phyloP scores from a whole-genome alignment of 352 stramenopile genomes.

The Pythium aristosporum region DNA sequence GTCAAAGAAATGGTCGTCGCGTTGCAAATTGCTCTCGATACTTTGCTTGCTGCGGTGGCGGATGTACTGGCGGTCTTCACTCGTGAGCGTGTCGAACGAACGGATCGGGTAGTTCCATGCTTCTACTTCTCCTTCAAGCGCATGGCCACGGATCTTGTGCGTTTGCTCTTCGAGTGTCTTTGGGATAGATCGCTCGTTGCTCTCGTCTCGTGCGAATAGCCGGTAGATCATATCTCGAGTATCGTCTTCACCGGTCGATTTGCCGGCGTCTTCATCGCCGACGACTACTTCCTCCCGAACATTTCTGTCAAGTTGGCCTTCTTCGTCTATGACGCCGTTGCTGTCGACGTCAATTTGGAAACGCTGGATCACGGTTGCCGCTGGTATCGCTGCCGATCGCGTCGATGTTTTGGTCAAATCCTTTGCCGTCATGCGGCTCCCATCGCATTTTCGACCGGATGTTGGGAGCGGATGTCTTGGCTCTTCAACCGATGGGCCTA shows the following conservation, averaged over 20 bases:
- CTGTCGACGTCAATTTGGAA: conserved; percentile 61
- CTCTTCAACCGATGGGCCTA: neutral
- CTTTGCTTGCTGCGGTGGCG: conserved; percentile 60
- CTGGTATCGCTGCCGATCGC: conserved; percentile 41
- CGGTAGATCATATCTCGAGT: conserved; percentile 27
- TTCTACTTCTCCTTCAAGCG: neutral
- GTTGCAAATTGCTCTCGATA: conserved; percentile 42
- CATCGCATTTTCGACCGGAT: conserved; percentile 40
- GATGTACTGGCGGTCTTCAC: conserved; percentile 68
- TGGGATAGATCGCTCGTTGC: neutral
- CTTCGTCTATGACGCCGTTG: conserved; percentile 12
- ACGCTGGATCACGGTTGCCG: conserved; percentile 36
- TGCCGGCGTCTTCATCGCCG: conserved; percentile 2
- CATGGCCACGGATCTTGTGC: neutral
- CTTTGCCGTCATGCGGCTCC: conserved; percentile 64
- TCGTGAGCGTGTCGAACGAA: conserved; percentile 55
- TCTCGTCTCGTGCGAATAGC: conserved; percentile 25
- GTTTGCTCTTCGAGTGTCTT: neutral
- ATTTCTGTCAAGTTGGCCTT: neutral
- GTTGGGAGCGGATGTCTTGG: neutral
- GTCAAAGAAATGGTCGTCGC: conserved; percentile 66
- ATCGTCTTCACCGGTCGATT: neutral
- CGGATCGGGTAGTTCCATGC: conserved; percentile 65
- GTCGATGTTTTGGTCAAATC: conserved; percentile 51
- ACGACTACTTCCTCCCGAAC: conserved; percentile 1